Base-by-base conservation (phyloP, 371 early-diverging fungal species). In the Blastocladiella emersonii region DNA sequence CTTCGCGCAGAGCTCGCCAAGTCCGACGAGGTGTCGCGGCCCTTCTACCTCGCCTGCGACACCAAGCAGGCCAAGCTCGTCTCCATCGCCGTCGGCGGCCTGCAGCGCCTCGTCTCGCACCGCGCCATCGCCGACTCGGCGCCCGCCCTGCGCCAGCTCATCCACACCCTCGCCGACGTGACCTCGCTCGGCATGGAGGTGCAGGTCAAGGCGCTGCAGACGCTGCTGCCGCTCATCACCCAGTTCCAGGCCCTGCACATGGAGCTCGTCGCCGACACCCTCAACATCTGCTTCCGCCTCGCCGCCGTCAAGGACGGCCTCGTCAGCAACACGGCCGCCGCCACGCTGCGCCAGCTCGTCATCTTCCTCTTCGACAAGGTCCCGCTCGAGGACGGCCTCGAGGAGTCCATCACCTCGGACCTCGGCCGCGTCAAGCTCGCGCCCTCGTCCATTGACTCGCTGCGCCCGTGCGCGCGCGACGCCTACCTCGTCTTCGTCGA, bases 331-430 rank as follows among this genome's bases (percentile, higher is more conserved):
- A 95, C 95, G 12, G 98, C 98, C 23, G 88, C 92, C 6, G 98
- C 96, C 0, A 96, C 93, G 0, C 70, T 98, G 56, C 82, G 95
- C 19, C 98, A 96, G 65, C 70, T 96, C 44, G 89, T 95, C 17
- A 87, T 93, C 3, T 82, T 86, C 57, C 85, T 91, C n/a, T 98
- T 95, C 76, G 98, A 95, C 62, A 90, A 91, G 62, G 90, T 93
- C 4, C 78, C 76, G 21, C 71, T 75, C 6, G 91, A 91, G 61
- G 87, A 90, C 44, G 37, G 59, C 27, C n/a, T 37, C 19, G 43
- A 59, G 1, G 25, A 12, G 8, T 41, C 59, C 15, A 15, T 59
- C 10, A n/a, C 59, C 8, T 27, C 59, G 25, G 59, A 59, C 10
- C 32, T 59, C 21, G 59, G 59, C 37, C 37, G 43, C 37, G 43